A percentile compares a stretch with the other conserved stretches of the same genome.
phyloP scores from a whole-genome alignment of 352 stramenopile species.

The Globisporangium spinosum region DNA sequence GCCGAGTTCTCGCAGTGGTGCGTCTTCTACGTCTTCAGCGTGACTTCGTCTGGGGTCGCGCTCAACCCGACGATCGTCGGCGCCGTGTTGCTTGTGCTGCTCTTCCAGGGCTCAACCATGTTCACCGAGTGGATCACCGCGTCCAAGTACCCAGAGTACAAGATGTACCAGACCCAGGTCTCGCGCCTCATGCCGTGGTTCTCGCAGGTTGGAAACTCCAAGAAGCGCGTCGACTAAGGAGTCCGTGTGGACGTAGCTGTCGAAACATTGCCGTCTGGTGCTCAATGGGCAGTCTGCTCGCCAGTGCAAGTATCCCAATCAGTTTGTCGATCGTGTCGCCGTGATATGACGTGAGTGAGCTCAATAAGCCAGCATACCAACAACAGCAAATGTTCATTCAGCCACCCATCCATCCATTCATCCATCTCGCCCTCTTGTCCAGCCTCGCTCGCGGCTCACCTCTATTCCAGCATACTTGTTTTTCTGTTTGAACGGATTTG shows the following conservation, averaged over 20 bases:
- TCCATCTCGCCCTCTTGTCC: too few relatives aligned
- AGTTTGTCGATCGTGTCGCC: background rate
- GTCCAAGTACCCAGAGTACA: slow-evolving; percentile 89
- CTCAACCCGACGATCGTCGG: slow-evolving; percentile 81
- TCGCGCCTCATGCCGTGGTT: slow-evolving; percentile 65
- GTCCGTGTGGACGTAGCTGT: background rate
- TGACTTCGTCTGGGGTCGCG: slow-evolving; percentile 42
- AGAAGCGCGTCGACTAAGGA: slow-evolving; percentile 9
- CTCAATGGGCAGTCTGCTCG: background rate
- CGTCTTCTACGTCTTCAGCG: slow-evolving; percentile 87
- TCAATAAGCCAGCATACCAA: background rate
- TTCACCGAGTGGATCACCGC: slow-evolving; percentile 90
- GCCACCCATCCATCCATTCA: too few relatives aligned
- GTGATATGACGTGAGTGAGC: background rate
- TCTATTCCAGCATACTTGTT: background rate
- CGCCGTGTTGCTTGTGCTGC: slow-evolving; percentile 71
- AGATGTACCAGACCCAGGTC: slow-evolving; percentile 75
- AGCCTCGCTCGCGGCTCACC: background rate
- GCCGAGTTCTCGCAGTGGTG: slow-evolving; percentile 90
- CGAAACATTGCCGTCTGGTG: background rate
- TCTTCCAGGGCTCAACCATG: slow-evolving; percentile 89
- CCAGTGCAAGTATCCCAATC: background rate
- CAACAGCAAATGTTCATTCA: too few relatives aligned
- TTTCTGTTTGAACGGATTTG: background rate
- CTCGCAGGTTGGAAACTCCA: slow-evolving; percentile 18